Evolutionary conservation across 768 basidiomycete species (phyloP).

Genomic region (Boletus tomentosulus): DNA sequence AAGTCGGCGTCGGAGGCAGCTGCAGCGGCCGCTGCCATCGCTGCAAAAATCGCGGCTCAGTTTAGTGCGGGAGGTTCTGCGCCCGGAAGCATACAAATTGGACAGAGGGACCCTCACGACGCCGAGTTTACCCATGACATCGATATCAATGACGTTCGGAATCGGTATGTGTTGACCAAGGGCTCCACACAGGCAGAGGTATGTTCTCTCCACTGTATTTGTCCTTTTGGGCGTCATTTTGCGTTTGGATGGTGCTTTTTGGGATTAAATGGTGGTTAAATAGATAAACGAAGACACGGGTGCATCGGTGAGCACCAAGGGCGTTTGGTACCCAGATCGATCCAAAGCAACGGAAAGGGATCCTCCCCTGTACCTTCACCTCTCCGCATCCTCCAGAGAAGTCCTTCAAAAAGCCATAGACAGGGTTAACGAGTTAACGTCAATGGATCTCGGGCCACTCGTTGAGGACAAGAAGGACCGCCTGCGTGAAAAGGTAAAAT

Average conservation of each 20-base stretch:
- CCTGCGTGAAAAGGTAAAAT: slow-evolving; percentile 56
- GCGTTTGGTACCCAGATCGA: slow-evolving; percentile 94
- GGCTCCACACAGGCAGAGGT: slow-evolving; percentile 91
- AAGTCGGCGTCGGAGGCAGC: slow-evolving; percentile 56
- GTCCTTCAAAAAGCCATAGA: slow-evolving; percentile 62
- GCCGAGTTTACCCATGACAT: slow-evolving; percentile 86
- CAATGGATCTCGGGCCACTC: slow-evolving; percentile 72
- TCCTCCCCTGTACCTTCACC: slow-evolving; percentile 90
- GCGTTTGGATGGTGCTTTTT: neutral
- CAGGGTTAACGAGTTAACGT: slow-evolving; percentile 69
- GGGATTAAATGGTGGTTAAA: neutral
- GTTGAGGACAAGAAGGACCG: slow-evolving; percentile 76
- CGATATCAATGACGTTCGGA: slow-evolving; percentile 94
- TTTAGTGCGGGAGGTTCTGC: slow-evolving; percentile 48
- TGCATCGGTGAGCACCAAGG: slow-evolving; percentile 89
- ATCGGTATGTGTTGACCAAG: slow-evolving; percentile 92
- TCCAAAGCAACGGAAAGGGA: slow-evolving; percentile 88
- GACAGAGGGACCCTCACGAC: slow-evolving; percentile 63
- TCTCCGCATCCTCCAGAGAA: slow-evolving; percentile 71
- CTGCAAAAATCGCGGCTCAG: slow-evolving; percentile 92
- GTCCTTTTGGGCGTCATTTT: neutral
- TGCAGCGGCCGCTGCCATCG: slow-evolving; percentile 80
- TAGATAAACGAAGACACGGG: slow-evolving; percentile 93
- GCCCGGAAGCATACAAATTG: slow-evolving; percentile 38
- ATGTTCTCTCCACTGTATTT: slow-evolving; percentile 23